phyloP scores from a whole-genome alignment of 495 filamentous ascomycete genomes.

The Daldinia loculata region DNA sequence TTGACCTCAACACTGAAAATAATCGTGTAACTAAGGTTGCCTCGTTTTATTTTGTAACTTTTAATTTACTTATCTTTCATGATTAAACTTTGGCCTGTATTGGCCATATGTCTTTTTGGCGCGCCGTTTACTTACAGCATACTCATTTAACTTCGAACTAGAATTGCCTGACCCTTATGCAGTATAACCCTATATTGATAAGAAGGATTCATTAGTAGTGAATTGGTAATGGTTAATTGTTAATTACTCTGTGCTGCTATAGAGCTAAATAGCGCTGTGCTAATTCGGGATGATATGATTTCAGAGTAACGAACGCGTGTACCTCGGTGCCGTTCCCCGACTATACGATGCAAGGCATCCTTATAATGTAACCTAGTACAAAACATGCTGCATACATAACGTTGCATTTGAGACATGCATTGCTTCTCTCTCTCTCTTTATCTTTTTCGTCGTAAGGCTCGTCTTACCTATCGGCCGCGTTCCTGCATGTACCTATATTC shows the following conservation, averaged over 20 bases:
- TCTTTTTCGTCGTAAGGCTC: slow-evolving; percentile 18
- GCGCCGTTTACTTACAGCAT: slow-evolving; percentile 4
- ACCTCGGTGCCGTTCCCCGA: slow-evolving; percentile 15
- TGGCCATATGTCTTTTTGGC: neutral
- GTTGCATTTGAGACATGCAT: slow-evolving; percentile 34
- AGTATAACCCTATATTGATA: neutral
- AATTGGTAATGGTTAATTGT: slow-evolving; percentile 1
- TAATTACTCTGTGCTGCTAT: slow-evolving; percentile 1
- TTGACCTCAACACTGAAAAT: neutral
- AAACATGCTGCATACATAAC: slow-evolving; percentile 20
- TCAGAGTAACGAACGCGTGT: slow-evolving; percentile 16
- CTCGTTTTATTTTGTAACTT: neutral
- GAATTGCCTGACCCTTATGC: neutral
- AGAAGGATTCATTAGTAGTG: neutral
- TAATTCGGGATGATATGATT: slow-evolving; percentile 27
- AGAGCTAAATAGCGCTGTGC: slow-evolving; percentile 10
- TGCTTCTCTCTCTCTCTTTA: neutral
- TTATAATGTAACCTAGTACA: slow-evolving; percentile 25
- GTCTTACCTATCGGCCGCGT: slow-evolving; percentile 23
- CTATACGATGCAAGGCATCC: slow-evolving; percentile 35
- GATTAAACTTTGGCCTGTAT: neutral
- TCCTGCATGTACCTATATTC: slow-evolving; percentile 42
- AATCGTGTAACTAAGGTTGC: neutral
- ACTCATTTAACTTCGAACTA: neutral
- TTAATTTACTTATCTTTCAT: neutral